A percentile compares a stretch with the other conserved stretches of the same genome.
These are phyloP conservation scores for Trichoderma asperelloides DNA, from an alignment of 495 filamentous ascomycete genomes.

Conservation along the genomic window DNA sequence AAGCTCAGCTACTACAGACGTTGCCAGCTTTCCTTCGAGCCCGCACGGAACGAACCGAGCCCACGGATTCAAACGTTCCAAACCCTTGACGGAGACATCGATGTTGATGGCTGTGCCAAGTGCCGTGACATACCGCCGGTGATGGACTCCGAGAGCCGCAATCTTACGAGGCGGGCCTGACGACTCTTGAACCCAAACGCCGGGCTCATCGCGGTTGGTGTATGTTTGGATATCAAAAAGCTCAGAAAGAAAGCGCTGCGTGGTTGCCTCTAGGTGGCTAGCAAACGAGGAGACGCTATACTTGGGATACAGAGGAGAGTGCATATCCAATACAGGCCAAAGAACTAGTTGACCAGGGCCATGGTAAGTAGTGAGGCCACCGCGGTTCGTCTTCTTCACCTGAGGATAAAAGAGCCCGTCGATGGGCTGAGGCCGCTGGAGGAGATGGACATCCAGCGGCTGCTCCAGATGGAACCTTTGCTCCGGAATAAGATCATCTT, in stretches of 20 bases:
- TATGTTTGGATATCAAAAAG: conserved; percentile 48
- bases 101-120: conserved; percentile 85
- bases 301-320: conserved; percentile 23
- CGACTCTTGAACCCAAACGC: conserved; percentile 59
- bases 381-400: conserved; percentile 62
- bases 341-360: conserved; percentile 87
- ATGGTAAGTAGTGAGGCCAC: conserved; percentile 91
- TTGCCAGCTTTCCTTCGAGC: conserved; percentile 65
- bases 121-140: conserved; percentile 73
- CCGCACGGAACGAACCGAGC: conserved; percentile 78
- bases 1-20: conserved; percentile 45
- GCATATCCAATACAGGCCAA: conserved; percentile 77
- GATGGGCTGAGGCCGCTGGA: conserved; percentile 19
- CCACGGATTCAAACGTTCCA: conserved; percentile 29
- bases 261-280: conserved; percentile 61
- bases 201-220: conserved; percentile 64
- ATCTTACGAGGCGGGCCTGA: conserved; percentile 54
- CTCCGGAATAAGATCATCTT: conserved; percentile 49
- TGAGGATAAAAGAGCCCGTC: conserved; percentile 37
- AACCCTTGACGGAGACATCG: conserved; percentile 32
- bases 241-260: conserved; percentile 50
- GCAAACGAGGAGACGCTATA: conserved; percentile 58
- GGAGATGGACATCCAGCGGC: conserved; percentile 29
- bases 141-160: conserved; percentile 80
- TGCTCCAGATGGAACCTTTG: conserved; percentile 27